Evolutionary conservation across 1,139 yeast genomes (phyloP), one percentile per base, ranked within the genome.

Genomic region (Diutina catenulata): DNA sequence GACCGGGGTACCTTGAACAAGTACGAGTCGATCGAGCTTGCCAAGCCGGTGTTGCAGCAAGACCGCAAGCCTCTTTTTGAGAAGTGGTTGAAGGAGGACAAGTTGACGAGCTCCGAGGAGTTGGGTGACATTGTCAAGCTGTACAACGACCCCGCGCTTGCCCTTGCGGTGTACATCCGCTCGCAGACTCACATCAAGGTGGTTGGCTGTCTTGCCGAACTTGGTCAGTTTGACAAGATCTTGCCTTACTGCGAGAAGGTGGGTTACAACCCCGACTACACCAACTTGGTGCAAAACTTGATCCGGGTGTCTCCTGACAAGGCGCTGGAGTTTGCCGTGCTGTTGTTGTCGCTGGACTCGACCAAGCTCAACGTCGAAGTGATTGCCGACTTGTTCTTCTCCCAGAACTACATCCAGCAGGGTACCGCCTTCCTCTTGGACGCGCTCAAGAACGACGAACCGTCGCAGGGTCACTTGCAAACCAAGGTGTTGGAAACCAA

Each of bases 391-490:
- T 80, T 91, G 45, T 93, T 93, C 70, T 79, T 93, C 60, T 80
- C 94, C 33, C 97, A 91, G 60, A 88, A 91, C 61, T 80, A 78
- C 55, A 78, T 91, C 50, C 98, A 88, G 64, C 98, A 91, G 67
- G 98, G 97, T 56, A 93, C 99, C 33, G 96, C 98, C n/a, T 86
- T 93, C 65, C 68, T 93, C 51, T 70, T 93, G 52, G 98, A 93
- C 61, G 97, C 97, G 8, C 73, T 93, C 56, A 91, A 91, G 66
- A 86, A 80, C 47, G 95, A 93, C 60, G 71, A 80, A 33, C 97
- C 98, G 38, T 84, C 91, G 45, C 95, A 91, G 55, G 97, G 96
- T 14, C 95, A 87, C 53, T 69, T 93, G 55, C 98, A 93, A 69
- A 93, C 98, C 13, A 78, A 94, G 54, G 78, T 93, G 39, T 74